These are phyloP conservation scores for Backusella luteola DNA, from an alignment of 192 early-diverging fungal species.

Conservation along the genomic window DNA sequence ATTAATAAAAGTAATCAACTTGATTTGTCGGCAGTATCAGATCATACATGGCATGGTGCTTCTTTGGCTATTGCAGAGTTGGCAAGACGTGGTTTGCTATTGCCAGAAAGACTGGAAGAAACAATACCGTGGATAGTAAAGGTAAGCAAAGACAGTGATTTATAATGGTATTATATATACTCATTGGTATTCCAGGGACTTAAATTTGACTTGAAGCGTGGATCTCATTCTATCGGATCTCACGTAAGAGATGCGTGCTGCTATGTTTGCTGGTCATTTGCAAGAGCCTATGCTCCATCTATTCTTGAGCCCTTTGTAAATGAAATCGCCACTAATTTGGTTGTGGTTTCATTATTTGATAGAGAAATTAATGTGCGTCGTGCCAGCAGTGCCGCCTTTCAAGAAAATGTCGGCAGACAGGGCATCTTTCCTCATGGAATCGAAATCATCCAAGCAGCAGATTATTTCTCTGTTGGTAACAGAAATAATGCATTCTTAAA, in stretches of 20 bases:
- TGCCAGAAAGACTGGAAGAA: conserved; percentile 67
- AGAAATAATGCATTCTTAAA: conserved; percentile 70
- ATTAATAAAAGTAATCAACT: conserved; percentile 31
- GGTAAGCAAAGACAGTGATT: conserved; percentile 43
- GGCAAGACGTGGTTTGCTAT: conserved; percentile 79
- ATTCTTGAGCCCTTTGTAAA: conserved; percentile 64
- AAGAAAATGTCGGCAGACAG: conserved; percentile 94
- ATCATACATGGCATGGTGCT: conserved; percentile 93
- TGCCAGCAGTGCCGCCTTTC: conserved; percentile 94
- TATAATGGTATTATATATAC: conserved; percentile 50
- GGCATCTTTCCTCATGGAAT: conserved; percentile 93
- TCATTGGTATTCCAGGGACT: conserved; percentile 82
- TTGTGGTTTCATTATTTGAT: conserved; percentile 84
- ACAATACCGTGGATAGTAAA: conserved; percentile 79
- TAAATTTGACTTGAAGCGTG: conserved; percentile 85
- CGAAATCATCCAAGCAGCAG: conserved; percentile 83
- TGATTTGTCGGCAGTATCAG: conserved; percentile 79
- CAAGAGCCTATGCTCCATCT: conserved; percentile 78
- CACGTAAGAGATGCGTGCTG: conserved; percentile 96
- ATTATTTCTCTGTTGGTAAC: conserved; percentile 92
- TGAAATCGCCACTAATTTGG: conserved; percentile 70
- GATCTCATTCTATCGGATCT: conserved; percentile 87
- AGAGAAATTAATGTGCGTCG: conserved; percentile 92
- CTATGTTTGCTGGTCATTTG: conserved; percentile 98
- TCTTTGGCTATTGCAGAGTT: conserved; percentile 92